These are phyloP conservation scores for Tagetes patula DNA, from an alignment of 129 eudicot genomes.

Conservation along the genomic window DNA sequence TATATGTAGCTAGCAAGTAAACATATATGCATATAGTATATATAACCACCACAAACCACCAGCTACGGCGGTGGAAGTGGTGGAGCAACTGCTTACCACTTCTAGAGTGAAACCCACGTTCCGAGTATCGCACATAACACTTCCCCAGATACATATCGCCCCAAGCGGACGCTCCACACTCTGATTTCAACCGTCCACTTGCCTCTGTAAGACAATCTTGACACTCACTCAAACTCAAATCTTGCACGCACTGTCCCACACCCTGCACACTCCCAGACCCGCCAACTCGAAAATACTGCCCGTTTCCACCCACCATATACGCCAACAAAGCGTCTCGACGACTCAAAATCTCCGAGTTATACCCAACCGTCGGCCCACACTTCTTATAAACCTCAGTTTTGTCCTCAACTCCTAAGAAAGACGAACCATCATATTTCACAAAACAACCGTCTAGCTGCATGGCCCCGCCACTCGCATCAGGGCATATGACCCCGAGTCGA, in stretches of 20 bases:
- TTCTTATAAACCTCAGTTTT: constrained; percentile 54
- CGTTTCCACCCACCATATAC: constrained; percentile 43
- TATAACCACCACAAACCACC: constrained; percentile 43
- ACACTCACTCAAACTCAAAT: constrained; percentile 70
- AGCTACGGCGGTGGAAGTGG: constrained; percentile 38
- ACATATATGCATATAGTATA: background rate
- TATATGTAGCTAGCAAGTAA: constrained; percentile 20
- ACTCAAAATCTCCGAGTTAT: constrained; percentile 41
- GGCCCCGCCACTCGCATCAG: constrained; percentile 60
- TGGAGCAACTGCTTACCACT: constrained; percentile 61
- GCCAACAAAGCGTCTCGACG: constrained; percentile 59
- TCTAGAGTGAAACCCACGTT: constrained; percentile 49
- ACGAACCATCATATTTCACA: constrained; percentile 52
- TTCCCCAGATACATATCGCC: constrained; percentile 82
- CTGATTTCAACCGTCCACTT: constrained; percentile 46
- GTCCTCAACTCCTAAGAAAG: constrained; percentile 71
- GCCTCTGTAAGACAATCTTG: constrained; percentile 81
- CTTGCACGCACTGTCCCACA: constrained; percentile 74
- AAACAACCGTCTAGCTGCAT: constrained; percentile 76
- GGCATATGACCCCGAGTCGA: constrained; percentile 65
- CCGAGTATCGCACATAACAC: constrained; percentile 72
- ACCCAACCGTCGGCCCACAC: constrained; percentile 66
- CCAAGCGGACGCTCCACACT: constrained; percentile 54
- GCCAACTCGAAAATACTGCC: constrained; percentile 62
- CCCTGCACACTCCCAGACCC: constrained; percentile 75